Conservation (phyloP, 768 basidiomycete genomes). For the Suillus discolor region DNA sequence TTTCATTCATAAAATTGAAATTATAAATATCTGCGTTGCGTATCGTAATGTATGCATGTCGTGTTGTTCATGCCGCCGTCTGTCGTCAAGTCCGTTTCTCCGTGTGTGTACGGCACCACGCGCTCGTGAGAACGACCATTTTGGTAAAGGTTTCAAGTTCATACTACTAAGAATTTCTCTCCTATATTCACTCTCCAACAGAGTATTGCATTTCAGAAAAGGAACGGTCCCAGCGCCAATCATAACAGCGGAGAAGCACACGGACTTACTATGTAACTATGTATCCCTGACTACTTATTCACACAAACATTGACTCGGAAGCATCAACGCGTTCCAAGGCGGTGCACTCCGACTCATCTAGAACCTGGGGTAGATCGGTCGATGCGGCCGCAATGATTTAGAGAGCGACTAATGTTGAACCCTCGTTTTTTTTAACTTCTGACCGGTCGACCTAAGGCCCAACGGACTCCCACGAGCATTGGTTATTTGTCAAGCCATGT, state of each 20-base stretch:
- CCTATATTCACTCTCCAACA: no score
- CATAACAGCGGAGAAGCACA: not conserved
- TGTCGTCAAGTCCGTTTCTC: no score
- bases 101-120: not conserved
- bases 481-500: not conserved
- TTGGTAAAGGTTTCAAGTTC: no score
- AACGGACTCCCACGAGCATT: not conserved
- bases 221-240: not conserved
- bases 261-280: not conserved
- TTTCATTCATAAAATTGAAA: slow-evolving; percentile 3
- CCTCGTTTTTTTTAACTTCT: not conserved
- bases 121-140: not conserved
- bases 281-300: not conserved
- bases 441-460: not conserved
- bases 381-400: not conserved
- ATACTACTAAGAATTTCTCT: no score
- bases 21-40: not conserved
- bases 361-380: slow-evolving; percentile 5
- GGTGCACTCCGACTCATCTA: not conserved
- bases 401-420: not conserved
- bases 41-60: not conserved
- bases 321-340: not conserved
- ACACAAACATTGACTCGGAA: slow-evolving; percentile 1
- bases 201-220: no score
- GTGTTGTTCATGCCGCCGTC: not conserved